Evolutionary conservation across 2,329 filamentous ascomycete species (phyloP), one percentile per base, ranked within the genome.

Genomic region (Cladosporium sp.): DNA sequence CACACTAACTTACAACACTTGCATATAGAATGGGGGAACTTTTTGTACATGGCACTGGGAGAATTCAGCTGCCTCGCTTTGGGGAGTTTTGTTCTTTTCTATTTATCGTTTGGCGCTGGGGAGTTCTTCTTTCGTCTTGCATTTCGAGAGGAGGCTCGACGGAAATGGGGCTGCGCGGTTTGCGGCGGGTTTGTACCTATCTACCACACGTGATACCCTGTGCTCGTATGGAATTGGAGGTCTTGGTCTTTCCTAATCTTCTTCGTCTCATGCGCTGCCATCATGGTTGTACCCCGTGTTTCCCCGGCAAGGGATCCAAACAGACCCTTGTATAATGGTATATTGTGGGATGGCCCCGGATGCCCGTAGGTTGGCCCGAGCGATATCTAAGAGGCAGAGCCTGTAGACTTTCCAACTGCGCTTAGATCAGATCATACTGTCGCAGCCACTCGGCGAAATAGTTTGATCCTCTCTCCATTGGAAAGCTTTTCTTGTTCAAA

Each of bases 201-300:
- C 8, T 4, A 40, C 38, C 20, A 15, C 8, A 38, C 33, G 36
- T 48, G 45, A 48, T 48, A 48, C 45, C 45, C 45, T 48, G 36
- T 48, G 45, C 25, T 47, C 43, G 43, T 47, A 39, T 39, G 30
- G 32, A 27, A 39, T 39, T 39, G 20, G 19, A 27, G 15, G 35
- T 39, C 32, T 16, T 35, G 13, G 15, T 15, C 32, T 35, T 30
- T 16, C 45, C 45, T 48, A 27, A 32, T 40, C 15, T 40, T 48
- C 38, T 18, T 48, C 45, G 45, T 48, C 20, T 15, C 18, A 5
- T 25, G 29, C 36, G 18, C 45, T 48, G 38, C 36, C 45, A 30
- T 48, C 18, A 40, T 40, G 45, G 45, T 32, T 16, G 20, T 40
- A 48, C 45, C 45, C 45, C 45, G 45, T 48, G 27, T 48, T 48